These are phyloP conservation scores for Aspergillus ellipticus DNA, from an alignment of 495 filamentous ascomycete genomes.

Conservation along the genomic window DNA sequence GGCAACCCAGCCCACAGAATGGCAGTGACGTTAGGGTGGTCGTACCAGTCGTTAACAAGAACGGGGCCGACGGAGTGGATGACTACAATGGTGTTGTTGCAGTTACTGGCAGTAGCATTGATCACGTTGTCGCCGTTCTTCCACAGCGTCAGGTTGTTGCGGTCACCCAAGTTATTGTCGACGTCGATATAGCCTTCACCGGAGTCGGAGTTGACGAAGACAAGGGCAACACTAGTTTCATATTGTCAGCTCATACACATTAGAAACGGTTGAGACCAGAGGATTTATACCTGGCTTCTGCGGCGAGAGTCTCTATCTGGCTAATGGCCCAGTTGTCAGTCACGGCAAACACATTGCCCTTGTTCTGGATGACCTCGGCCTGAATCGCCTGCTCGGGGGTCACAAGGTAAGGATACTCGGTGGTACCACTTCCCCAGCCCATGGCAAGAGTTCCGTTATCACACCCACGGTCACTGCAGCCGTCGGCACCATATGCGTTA, in stretches of 20 bases:
- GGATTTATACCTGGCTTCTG: constrained; percentile 47
- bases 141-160: constrained; percentile 93
- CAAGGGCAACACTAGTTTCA: constrained; percentile 59
- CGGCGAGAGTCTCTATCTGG: constrained; percentile 58
- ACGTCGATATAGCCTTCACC: constrained; percentile 85
- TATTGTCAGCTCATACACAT: constrained; percentile 3
- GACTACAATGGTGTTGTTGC: constrained; percentile 90
- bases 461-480: constrained; percentile 79
- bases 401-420: constrained; percentile 87
- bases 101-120: constrained; percentile 66
- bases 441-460: constrained; percentile 84
- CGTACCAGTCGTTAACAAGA: constrained; percentile 68
- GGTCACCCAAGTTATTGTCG: constrained; percentile 83
- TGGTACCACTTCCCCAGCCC: constrained; percentile 90
- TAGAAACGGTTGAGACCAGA: neutral
- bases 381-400: constrained; percentile 85
- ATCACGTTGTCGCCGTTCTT: constrained; percentile 74
- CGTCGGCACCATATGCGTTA: constrained; percentile 78
- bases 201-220: constrained; percentile 84
- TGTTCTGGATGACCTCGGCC: constrained; percentile 59
- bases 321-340: constrained; percentile 68
- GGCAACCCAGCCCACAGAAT: constrained; percentile 93
- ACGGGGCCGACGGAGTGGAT: constrained; percentile 85
- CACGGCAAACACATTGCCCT: constrained; percentile 60
- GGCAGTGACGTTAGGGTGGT: constrained; percentile 88